phyloP scores from a whole-genome alignment of 805 yeast genomes.

The Wickerhamiella alocasiicola region DNA sequence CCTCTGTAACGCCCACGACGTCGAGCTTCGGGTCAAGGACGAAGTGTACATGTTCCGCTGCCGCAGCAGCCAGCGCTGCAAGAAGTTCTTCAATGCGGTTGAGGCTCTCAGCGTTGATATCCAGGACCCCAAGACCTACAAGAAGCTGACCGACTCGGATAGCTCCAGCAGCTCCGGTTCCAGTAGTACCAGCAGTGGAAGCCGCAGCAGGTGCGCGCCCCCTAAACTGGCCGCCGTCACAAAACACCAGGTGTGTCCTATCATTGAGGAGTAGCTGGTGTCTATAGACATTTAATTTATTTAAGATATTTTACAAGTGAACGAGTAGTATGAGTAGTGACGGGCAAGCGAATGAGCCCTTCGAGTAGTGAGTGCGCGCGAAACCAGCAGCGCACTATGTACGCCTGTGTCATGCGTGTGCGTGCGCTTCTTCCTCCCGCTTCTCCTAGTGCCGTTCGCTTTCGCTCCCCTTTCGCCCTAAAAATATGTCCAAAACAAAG shows the following conservation, averaged over 20 bases:
- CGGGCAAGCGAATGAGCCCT: no score
- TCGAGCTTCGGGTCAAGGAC: constrained; percentile 17
- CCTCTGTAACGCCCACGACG: constrained; percentile 19
- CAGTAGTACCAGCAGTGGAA: constrained; percentile 3
- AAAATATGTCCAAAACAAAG: no score
- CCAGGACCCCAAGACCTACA: constrained; percentile 1
- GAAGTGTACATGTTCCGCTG: constrained; percentile 23
- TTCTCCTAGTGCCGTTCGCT: no score
- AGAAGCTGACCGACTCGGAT: not conserved
- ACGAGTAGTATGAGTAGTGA: no score
- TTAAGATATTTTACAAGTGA: not conserved
- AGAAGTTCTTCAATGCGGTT: constrained; percentile 16
- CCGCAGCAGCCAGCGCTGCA: constrained; percentile 18
- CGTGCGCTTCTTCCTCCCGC: no score
- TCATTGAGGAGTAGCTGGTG: constrained; percentile 17
- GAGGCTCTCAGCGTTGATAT: constrained; percentile 16
- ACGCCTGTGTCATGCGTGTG: no score
- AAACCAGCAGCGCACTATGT: no score
- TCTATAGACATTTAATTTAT: not conserved
- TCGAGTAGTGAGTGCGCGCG: no score
- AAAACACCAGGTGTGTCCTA: constrained; percentile 13
- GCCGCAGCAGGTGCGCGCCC: constrained; percentile 6
- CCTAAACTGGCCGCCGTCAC: constrained; percentile 6
- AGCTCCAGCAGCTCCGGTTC: constrained; percentile 6
- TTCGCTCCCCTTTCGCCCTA: no score